Evolutionary conservation across 2,329 filamentous ascomycete genomes (phyloP).

Genomic region (Chalara sp.): DNA sequence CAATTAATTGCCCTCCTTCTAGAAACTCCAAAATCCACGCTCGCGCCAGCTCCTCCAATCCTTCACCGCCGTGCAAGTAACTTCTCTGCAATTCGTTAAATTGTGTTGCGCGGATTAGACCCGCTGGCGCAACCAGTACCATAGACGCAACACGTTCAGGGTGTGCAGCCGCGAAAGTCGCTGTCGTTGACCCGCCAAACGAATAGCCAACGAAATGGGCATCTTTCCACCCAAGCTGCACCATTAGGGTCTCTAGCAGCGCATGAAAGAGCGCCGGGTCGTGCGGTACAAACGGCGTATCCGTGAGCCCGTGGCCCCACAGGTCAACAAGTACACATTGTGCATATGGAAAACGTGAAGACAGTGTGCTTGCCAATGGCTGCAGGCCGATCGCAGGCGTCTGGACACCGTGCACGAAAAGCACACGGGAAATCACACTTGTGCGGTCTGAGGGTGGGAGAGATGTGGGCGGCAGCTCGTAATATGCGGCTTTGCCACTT

Average conservation of each 20-base stretch:
- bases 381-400: conserved; percentile 40
- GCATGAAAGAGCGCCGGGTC: conserved; percentile 34
- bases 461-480: not conserved
- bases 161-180: conserved; percentile 30
- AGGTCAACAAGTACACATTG: conserved; percentile 40
- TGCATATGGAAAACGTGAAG: conserved; percentile 27
- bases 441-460: not conserved
- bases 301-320: conserved; percentile 47
- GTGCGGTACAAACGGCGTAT: conserved; percentile 38
- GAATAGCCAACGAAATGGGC: conserved; percentile 43
- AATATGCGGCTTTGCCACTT: not conserved
- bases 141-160: conserved; percentile 28
- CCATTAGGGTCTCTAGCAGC: conserved; percentile 34
- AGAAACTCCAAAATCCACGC: conserved; percentile 25
- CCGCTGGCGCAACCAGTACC: conserved; percentile 40
- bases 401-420: conserved; percentile 44
- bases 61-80: conserved; percentile 1
- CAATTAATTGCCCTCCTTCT: conserved; percentile 26
- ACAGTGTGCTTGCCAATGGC: conserved; percentile 33
- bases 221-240: conserved; percentile 33
- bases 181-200: conserved; percentile 37
- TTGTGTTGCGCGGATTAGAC: conserved; percentile 27
- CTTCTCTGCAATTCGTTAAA: conserved; percentile 12
- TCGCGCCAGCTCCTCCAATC: conserved; percentile 9
- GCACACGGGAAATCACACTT: conserved; percentile 22